Percentiles rank a stretch among this genome's conserved stretches.
Conservation (phyloP, 1,284 basidiomycete species). For the Apiotrichum gracile region DNA sequence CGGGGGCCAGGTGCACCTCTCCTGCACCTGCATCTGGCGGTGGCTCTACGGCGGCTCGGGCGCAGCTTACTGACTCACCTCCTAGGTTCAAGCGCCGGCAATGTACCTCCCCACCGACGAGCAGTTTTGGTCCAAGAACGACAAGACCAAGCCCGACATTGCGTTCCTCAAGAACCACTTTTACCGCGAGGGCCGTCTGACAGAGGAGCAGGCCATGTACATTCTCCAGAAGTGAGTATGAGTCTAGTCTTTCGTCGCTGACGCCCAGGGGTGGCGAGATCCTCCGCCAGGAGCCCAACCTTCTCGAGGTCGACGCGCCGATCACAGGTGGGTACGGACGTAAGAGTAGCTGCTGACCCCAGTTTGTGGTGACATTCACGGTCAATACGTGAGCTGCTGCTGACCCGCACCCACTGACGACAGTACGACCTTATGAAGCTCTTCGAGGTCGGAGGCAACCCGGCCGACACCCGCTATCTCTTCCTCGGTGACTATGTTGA, state of each 20-base stretch:
- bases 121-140: constrained; percentile 82
- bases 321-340: constrained; percentile 68
- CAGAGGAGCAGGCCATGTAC: constrained; percentile 82
- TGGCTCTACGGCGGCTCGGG: neutral
- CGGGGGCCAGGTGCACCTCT: neutral
- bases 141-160: constrained; percentile 84
- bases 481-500: constrained; percentile 99
- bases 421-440: constrained; percentile 98
- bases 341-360: constrained; percentile 10
- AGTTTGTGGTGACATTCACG: constrained; percentile 96
- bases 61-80: neutral
- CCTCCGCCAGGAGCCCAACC: constrained; percentile 73
- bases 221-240: constrained; percentile 62
- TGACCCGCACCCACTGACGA: neutral
- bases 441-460: constrained; percentile 90
- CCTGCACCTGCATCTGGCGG: too few relatives aligned
- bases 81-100: constrained; percentile 86
- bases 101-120: constrained; percentile 86
- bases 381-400: constrained; percentile 75
- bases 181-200: constrained; percentile 87
- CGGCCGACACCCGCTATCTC: constrained; percentile 85
- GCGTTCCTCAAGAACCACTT: constrained; percentile 99
- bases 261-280: constrained; percentile 60
- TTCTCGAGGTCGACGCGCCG: constrained; percentile 86
- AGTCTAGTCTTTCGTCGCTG: neutral